Percentiles rank a stretch among this genome's conserved stretches.
Conservation (phyloP, 2,329 filamentous ascomycete genomes). For the Amylocarpus encephaloides region DNA sequence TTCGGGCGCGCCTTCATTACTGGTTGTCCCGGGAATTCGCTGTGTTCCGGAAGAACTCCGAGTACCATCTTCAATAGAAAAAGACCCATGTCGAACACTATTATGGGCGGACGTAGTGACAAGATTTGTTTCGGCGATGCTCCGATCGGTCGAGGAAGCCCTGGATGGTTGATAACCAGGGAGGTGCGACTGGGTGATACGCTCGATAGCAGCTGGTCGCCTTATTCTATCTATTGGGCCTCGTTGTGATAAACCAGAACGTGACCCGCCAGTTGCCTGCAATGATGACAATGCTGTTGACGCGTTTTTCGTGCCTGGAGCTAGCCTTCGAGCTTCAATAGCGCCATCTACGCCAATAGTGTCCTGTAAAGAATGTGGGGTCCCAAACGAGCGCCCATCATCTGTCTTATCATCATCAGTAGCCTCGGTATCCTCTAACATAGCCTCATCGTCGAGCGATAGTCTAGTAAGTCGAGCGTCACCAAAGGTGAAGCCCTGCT, state of each 20-base stretch:
- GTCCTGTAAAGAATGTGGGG: slow-evolving; percentile 5
- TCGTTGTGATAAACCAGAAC: slow-evolving; percentile 21
- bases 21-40: slow-evolving; percentile 51
- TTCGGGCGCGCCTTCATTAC: slow-evolving; percentile 51
- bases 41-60: slow-evolving; percentile 34
- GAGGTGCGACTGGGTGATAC: slow-evolving; percentile 39
- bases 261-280: slow-evolving; percentile 28
- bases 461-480: slow-evolving; percentile 15
- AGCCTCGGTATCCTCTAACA: slow-evolving; percentile 19
- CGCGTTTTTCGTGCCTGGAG: slow-evolving; percentile 28
- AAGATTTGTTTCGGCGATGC: slow-evolving; percentile 49
- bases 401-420: slow-evolving; percentile 16
- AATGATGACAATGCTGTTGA: slow-evolving; percentile 28
- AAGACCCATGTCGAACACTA: slow-evolving; percentile 51
- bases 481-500: slow-evolving; percentile 14
- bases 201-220: slow-evolving; percentile 30
- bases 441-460: slow-evolving; percentile 7
- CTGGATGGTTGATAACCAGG: slow-evolving; percentile 44
- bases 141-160: slow-evolving; percentile 53
- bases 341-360: slow-evolving; percentile 21
- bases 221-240: slow-evolving; percentile 29
- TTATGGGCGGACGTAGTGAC: slow-evolving; percentile 54
- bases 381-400: slow-evolving; percentile 5
- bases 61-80: slow-evolving; percentile 42
- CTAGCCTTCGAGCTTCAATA: slow-evolving; percentile 26